Conservation (phyloP, 441 rosid genomes). For the Bruguiera hainesii region DNA sequence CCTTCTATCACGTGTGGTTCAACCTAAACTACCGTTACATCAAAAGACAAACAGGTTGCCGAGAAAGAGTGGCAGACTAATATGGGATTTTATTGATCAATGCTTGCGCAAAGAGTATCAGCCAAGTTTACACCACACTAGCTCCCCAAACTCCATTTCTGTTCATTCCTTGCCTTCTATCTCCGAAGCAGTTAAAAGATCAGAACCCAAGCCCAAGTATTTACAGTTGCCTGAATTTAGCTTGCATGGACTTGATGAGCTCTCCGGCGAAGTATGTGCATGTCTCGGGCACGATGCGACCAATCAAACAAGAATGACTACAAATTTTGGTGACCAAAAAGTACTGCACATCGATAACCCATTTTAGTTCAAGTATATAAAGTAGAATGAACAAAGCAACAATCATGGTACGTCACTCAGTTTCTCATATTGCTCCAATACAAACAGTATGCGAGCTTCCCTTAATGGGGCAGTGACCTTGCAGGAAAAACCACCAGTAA, state of each 20-base stretch:
- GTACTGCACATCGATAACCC: no score
- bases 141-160: slow-evolving; percentile 15
- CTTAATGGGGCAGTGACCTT: slow-evolving; percentile 41
- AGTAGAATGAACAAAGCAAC: slow-evolving; percentile 1
- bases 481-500: no score
- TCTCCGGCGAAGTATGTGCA: slow-evolving; percentile 60
- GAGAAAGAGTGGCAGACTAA: not conserved
- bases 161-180: slow-evolving; percentile 13
- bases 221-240: slow-evolving; percentile 45
- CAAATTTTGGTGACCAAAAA: slow-evolving; percentile 8
- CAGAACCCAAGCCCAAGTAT: slow-evolving; percentile 9
- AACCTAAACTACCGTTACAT: no score
- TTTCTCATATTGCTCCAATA: slow-evolving; percentile 74
- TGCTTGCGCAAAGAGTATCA: slow-evolving; percentile 14
- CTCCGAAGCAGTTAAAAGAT: slow-evolving; percentile 1
- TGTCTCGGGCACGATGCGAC: slow-evolving; percentile 71
- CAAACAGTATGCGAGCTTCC: slow-evolving; percentile 77
- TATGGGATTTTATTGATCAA: no score
- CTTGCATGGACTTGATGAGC: slow-evolving; percentile 49
- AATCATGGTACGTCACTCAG: slow-evolving; percentile 70
- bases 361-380: no score
- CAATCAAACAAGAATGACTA: slow-evolving; percentile 69
- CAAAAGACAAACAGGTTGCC: no score
- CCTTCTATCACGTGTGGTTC: no score
- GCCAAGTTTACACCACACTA: not conserved